Evolutionary conservation across 2,329 filamentous ascomycete species (phyloP).

Genomic region (Sclerotinia borealis): DNA sequence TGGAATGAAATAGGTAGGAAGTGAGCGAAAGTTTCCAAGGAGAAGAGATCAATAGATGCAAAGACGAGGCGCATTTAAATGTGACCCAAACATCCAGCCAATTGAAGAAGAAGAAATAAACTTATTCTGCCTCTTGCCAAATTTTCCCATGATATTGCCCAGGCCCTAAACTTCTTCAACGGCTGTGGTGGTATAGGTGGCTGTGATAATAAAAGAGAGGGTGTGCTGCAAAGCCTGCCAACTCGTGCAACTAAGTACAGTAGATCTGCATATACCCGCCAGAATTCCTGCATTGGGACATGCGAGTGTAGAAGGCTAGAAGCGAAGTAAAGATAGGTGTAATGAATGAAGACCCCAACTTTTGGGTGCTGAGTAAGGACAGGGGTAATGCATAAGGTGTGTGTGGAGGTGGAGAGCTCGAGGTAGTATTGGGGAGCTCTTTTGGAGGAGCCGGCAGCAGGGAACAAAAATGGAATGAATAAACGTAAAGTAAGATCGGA

Average conservation of each 20-base stretch:
- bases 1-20: background rate
- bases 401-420: background rate
- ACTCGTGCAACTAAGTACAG: background rate
- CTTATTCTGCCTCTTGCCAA: background rate
- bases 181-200: background rate
- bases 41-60: background rate
- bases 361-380: background rate
- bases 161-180: background rate
- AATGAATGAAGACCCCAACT: background rate
- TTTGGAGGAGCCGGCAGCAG: background rate
- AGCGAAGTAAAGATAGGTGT: background rate
- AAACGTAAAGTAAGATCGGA: background rate
- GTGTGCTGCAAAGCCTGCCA: background rate
- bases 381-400: slow-evolving; percentile 1
- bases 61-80: background rate
- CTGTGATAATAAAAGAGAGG: background rate
- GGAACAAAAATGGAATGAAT: background rate
- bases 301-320: background rate
- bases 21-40: background rate
- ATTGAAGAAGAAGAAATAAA: background rate
- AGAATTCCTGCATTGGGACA: background rate
- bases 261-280: background rate
- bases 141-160: background rate
- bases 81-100: background rate
- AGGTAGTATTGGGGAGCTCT: background rate